Evolutionary conservation across 345 rosid species (phyloP), one percentile per base, ranked within the genome.

Genomic region (Brassica incana): DNA sequence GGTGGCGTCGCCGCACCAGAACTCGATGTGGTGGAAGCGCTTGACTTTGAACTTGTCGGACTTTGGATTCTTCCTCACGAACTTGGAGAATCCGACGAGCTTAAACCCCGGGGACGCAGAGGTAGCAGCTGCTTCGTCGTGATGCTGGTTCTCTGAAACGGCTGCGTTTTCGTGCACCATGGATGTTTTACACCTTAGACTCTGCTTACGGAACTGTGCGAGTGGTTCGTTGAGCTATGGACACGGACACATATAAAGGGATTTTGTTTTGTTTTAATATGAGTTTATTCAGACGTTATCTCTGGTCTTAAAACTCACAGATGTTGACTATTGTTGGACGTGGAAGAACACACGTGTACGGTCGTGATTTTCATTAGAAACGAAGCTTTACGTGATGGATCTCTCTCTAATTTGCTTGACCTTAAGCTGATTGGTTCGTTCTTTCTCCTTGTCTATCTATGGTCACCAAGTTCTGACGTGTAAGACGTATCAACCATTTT

Each of bases 1-100:
- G 80, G 95, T 88, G 66, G 98, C 95, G 66, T 94, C 97, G 73
- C 81, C 65, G 85, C 91, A 92, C 97, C 98, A 94, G 87, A 92
- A 92, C 79, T 92, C 98, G 32, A 94, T 75, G 75, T 94, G 97
- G 86, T 94, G 97, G 86, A 94, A 94, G 2, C 90, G 85, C 45
- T 81, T 88, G 10, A 92, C 91, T 23, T 59, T 72, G 83, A 94
- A 92, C 14, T 88, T 89, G 40, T 94, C 97, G 20, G 97, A 92
- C 38, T 85, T 85, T 5, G 95, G 90, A 74, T 94, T 94, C 60
- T 77, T 60, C 11, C 95, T 80, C 5, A 85, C 86, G 88, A 94
- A 94, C 33, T 91, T 88, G 56, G 84, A 76, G 76, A 86, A 90
- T 0, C 97, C 97, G 56, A 87, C 92, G 8, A 94, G 92, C 83